phyloP scores from a whole-genome alignment of 495 filamentous ascomycete genomes.

The Hapsidospora chrysogenum region DNA sequence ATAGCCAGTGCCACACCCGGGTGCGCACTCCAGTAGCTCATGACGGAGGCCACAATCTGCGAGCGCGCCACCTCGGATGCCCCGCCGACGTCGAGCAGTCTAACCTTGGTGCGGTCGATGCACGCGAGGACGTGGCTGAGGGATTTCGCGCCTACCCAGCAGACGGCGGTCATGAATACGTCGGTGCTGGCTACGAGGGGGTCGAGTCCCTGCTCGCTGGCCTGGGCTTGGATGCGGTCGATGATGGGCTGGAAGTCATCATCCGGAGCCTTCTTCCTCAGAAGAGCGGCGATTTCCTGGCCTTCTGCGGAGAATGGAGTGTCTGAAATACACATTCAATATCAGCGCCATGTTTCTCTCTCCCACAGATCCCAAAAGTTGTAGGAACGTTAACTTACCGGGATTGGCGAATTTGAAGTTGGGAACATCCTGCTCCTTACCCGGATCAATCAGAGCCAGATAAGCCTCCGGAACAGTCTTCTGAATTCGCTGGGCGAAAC shows the following conservation, averaged over 20 bases:
- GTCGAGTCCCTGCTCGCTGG: conserved; percentile 49
- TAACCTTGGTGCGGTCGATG: conserved; percentile 91
- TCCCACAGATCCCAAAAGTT: not conserved
- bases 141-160: conserved; percentile 83
- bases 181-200: conserved; percentile 73
- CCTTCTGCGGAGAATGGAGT: conserved; percentile 71
- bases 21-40: conserved; percentile 86
- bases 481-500: conserved; percentile 91
- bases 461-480: conserved; percentile 81
- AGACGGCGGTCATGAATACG: conserved; percentile 81
- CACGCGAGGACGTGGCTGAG: conserved; percentile 90
- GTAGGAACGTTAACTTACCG: conserved; percentile 32
- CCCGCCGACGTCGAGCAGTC: conserved; percentile 60
- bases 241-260: conserved; percentile 67
- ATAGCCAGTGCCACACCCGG: conserved; percentile 87
- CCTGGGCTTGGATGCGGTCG: conserved; percentile 57
- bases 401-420: conserved; percentile 81
- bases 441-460: conserved; percentile 61
- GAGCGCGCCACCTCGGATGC: conserved; percentile 53
- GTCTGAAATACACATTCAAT: conserved; percentile 22
- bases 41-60: conserved; percentile 81
- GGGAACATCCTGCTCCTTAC: conserved; percentile 84
- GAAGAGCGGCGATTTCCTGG: conserved; percentile 55
- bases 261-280: conserved; percentile 69
- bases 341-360: too few relatives aligned